phyloP scores from a whole-genome alignment of 208 protist species.

The Angomonas deanei region DNA sequence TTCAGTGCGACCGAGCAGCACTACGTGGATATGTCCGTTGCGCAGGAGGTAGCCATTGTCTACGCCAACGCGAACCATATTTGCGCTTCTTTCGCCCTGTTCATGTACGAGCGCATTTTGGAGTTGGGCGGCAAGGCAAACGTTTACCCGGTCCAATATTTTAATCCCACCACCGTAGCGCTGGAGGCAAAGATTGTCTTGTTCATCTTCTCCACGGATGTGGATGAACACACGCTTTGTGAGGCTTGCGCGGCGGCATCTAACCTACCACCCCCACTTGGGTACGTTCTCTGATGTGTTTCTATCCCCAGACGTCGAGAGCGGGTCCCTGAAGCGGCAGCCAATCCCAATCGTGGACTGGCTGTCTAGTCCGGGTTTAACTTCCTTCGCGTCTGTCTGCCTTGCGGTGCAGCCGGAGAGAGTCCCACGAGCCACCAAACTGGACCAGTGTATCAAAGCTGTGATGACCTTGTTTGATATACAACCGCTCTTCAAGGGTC shows the following conservation, averaged over 20 bases:
- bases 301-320: not conserved
- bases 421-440: not conserved
- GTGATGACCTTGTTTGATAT: conserved; percentile 11
- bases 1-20: conserved; percentile 6
- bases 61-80: conserved; percentile 37
- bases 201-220: conserved; percentile 30
- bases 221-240: conserved; percentile 20
- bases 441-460: conserved; percentile 14
- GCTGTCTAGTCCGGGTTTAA: conserved; percentile 15
- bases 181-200: conserved; percentile 27
- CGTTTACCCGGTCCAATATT: conserved; percentile 41
- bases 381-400: conserved; percentile 24
- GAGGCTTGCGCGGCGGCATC: conserved; percentile 15
- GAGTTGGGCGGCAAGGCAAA: conserved; percentile 39
- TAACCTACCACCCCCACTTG: conserved; percentile 16
- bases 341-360: conserved; percentile 17
- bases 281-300: conserved; percentile 19
- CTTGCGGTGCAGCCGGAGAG: conserved; percentile 10
- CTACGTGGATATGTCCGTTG: conserved; percentile 23
- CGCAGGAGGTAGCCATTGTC: conserved; percentile 36
- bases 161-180: conserved; percentile 11
- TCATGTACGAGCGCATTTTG: conserved; percentile 36
- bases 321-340: not conserved
- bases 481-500: conserved; percentile 16
- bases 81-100: conserved; percentile 29